Conservation (phyloP, 352 stramenopile genomes). For the Labyrinthula sp. region DNA sequence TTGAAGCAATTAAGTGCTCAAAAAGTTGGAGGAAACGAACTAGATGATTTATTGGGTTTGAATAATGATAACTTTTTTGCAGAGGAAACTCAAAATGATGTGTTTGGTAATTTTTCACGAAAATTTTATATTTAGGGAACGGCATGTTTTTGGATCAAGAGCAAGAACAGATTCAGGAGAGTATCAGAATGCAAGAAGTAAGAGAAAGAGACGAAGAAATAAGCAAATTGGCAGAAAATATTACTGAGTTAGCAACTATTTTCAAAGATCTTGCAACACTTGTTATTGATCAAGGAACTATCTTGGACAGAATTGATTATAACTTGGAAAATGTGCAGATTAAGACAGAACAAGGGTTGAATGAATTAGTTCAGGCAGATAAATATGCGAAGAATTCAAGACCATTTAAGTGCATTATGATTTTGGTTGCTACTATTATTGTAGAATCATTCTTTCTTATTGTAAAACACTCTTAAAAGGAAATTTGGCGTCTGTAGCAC, state of each 20-base stretch:
- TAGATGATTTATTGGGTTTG: constrained; percentile 31
- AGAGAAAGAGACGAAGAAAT: constrained; percentile 77
- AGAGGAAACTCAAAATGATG: constrained; percentile 17
- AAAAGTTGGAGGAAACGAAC: constrained; percentile 61
- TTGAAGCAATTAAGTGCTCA: constrained; percentile 79
- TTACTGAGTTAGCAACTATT: constrained; percentile 94
- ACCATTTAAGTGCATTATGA: constrained; percentile 75
- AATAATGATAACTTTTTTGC: constrained; percentile 15
- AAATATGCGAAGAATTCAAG: constrained; percentile 88
- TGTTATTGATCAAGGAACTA: constrained; percentile 99
- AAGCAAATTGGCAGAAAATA: constrained; percentile 87
- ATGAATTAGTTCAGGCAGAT: constrained; percentile 95
- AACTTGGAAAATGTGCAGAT: constrained; percentile 99
- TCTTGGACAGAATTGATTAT: constrained; percentile 99
- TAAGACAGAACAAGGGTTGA: constrained; percentile 89
- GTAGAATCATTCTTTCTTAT: constrained; percentile 70
- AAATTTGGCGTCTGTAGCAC: no score
- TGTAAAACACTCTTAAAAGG: constrained; percentile 42
- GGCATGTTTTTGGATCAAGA: constrained; percentile 73
- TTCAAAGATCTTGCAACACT: constrained; percentile 99
- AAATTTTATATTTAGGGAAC: no score
- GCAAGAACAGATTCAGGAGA: constrained; percentile 69
- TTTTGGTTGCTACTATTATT: constrained; percentile 70
- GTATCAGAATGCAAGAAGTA: constrained; percentile 49
- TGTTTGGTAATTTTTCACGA: constrained; percentile 7